Base-by-base conservation (phyloP, 2,329 filamentous ascomycete species). In the Cladosporium cucumerinum region DNA sequence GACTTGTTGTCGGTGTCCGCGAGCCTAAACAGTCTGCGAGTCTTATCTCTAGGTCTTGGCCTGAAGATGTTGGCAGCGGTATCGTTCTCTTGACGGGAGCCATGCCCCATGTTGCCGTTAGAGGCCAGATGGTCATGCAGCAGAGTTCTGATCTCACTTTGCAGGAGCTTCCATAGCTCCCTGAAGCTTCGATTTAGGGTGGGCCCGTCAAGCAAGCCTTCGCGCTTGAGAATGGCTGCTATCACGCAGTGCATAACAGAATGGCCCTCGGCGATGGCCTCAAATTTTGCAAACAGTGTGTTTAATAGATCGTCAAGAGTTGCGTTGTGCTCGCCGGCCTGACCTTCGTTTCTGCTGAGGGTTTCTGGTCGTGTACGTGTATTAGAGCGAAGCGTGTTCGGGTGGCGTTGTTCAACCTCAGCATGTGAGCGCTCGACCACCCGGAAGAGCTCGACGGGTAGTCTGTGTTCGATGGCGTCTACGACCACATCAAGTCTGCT, bases 111-210 rank as follows among this genome's bases (percentile, higher is more conserved):
- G 83, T 96, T 90, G 28, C 91, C 92, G 74, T 96, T 93, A 1
- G 93, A 96, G 0, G 95, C 96, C 60, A 99, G 87, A 75, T 99
- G 98, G 76, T 97, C 96, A 78, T 98, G 95, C 65, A 99, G 81
- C 16, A 99, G 81, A 5, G 93, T 96, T 49, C 93, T 87, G 69
- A 99, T 98, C 82, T 99, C 95, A 77, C 96, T 98, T 75, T 99
- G 95, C 73, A 97, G 94, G 8, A 99, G 82, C 74, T 97, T 97
- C 96, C 96, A 99, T 48, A 99, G 81, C 78, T 98, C 95, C 73
- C 94, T 95, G 79, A 99, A 99, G 64, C 93, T 93, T 63, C 92
- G 89, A 6, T 92, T 89, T 58, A 98, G 83, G 0, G 86, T 84
- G 80, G 81, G 89, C 81, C 76, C 87, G 63, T 85, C 84, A 10